phyloP scores from a whole-genome alignment of 2,329 filamentous ascomycete species.

The Aspergillus tubingensis region DNA sequence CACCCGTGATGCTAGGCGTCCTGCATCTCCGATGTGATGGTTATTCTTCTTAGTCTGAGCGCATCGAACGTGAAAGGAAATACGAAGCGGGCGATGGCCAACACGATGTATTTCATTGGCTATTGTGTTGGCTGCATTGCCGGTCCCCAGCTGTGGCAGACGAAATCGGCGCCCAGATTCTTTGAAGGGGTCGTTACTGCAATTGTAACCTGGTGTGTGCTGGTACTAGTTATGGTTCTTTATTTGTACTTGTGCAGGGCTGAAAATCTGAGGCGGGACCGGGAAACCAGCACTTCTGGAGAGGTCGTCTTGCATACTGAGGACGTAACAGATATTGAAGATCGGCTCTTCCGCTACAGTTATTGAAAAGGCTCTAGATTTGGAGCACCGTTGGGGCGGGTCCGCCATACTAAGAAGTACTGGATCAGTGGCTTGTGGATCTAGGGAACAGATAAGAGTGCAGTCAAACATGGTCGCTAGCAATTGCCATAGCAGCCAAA shows the following conservation, averaged over 20 bases:
- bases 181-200: slow-evolving; percentile 47
- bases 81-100: slow-evolving; percentile 51
- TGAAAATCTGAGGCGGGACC: slow-evolving; percentile 36
- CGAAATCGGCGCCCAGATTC: slow-evolving; percentile 41
- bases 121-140: slow-evolving; percentile 51
- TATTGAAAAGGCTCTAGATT: not conserved
- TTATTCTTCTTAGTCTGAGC: slow-evolving; percentile 46
- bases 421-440: too few relatives aligned
- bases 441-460: too few relatives aligned
- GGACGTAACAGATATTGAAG: slow-evolving; percentile 4
- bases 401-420: too few relatives aligned
- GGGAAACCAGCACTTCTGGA: too few relatives aligned
- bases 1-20: slow-evolving; percentile 34
- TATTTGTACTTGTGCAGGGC: slow-evolving; percentile 40
- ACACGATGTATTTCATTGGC: slow-evolving; percentile 52
- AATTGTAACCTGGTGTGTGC: slow-evolving; percentile 48
- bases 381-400: too few relatives aligned
- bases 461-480: rapidly evolving
- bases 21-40: slow-evolving; percentile 45
- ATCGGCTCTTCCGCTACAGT: slow-evolving; percentile 2
- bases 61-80: slow-evolving; percentile 55
- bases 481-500: too few relatives aligned
- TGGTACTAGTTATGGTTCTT: slow-evolving; percentile 35
- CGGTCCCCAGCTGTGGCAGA: slow-evolving; percentile 51
- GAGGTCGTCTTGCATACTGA: not conserved